Evolutionary conservation across 1,284 basidiomycete species (phyloP).

Genomic region (Trichosporon sp.): DNA sequence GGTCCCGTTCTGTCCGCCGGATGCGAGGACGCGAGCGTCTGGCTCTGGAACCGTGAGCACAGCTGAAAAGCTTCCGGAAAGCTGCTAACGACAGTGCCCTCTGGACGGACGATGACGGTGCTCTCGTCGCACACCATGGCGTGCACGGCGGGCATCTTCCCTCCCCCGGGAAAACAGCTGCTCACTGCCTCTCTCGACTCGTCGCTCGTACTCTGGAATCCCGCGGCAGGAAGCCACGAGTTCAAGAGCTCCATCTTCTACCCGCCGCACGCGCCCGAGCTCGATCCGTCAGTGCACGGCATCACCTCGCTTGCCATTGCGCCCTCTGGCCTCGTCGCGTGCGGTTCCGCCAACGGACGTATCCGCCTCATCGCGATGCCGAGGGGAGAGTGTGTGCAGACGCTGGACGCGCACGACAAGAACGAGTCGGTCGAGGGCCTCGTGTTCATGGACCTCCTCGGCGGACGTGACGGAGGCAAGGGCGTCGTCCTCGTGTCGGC

Average conservation of each 20-base stretch:
- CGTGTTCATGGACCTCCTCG: conserved; percentile 77
- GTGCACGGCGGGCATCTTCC: conserved; percentile 86
- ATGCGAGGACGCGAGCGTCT: conserved; percentile 88
- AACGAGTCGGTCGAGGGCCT: conserved; percentile 89
- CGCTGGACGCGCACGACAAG: conserved; percentile 79
- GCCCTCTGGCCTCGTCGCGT: conserved; percentile 78
- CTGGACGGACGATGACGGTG: conserved; percentile 91
- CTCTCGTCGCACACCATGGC: conserved; percentile 86
- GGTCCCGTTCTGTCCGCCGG: conserved; percentile 87
- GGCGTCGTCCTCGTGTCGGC: conserved; percentile 76
- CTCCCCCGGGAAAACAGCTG: conserved; percentile 75
- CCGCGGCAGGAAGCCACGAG: conserved; percentile 66
- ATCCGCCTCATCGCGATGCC: conserved; percentile 82
- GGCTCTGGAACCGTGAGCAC: conserved; percentile 87
- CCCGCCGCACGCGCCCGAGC: conserved; percentile 64
- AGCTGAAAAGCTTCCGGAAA: neutral
- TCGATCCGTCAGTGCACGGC: conserved; percentile 62
- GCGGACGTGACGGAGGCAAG: conserved; percentile 60
- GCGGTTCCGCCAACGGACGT: conserved; percentile 80
- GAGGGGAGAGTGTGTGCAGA: conserved; percentile 71
- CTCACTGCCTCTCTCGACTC: conserved; percentile 84
- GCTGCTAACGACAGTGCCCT: conserved; percentile 68
- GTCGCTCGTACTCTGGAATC: conserved; percentile 88
- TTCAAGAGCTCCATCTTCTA: conserved; percentile 60
- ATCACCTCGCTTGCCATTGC: conserved; percentile 87